Evolutionary conservation across 2,329 filamentous ascomycete species (phyloP).

Genomic region (Aspergillus pseudoglaucus): DNA sequence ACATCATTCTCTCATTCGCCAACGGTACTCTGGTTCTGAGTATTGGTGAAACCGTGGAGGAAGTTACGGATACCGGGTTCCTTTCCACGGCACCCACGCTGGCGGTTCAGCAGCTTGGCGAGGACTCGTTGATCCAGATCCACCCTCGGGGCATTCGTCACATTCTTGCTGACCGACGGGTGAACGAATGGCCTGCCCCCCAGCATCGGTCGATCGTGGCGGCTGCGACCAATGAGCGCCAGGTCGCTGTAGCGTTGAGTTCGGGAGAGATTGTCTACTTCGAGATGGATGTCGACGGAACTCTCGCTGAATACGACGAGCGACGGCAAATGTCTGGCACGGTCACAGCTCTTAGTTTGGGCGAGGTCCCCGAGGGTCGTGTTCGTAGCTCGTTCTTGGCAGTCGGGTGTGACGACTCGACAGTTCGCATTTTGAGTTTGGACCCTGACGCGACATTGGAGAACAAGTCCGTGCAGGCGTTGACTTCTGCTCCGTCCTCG

Average conservation of each 20-base stretch:
- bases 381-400: constrained; percentile 87
- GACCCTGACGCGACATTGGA: constrained; percentile 86
- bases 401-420: constrained; percentile 94
- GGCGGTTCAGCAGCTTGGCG: constrained; percentile 87
- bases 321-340: constrained; percentile 93
- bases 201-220: constrained; percentile 93
- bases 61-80: constrained; percentile 90
- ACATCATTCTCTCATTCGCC: constrained; percentile 89
- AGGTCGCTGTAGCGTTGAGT: constrained; percentile 88
- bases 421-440: constrained; percentile 83
- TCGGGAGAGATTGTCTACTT: constrained; percentile 98
- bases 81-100: constrained; percentile 81
- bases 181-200: constrained; percentile 91
- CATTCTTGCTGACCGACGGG: constrained; percentile 66
- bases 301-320: constrained; percentile 88
- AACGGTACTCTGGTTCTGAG: constrained; percentile 87
- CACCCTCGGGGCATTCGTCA: constrained; percentile 95
- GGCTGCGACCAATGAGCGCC: constrained; percentile 84
- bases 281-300: constrained; percentile 89
- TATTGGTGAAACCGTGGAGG: constrained; percentile 94
- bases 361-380: constrained; percentile 84
- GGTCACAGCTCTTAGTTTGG: constrained; percentile 89
- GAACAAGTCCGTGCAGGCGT: constrained; percentile 87
- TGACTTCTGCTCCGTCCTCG: constrained; percentile 83
- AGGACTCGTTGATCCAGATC: constrained; percentile 87